Evolutionary conservation across 2,329 filamentous ascomycete genomes (phyloP).

Genomic region (Diaporthe helianthi): DNA sequence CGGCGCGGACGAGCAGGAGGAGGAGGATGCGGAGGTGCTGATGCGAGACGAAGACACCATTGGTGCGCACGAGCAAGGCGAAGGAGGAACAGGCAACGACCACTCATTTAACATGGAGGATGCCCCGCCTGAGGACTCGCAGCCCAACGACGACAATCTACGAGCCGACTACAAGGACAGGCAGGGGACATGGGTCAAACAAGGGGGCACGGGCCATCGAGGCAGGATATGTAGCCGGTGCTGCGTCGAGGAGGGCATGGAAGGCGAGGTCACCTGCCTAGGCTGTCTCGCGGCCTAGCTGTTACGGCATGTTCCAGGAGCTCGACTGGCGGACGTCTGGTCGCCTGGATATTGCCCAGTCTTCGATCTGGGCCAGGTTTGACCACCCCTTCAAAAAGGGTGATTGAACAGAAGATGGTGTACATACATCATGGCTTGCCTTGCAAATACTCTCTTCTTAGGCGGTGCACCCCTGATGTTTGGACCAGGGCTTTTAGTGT

Average conservation of each 20-base stretch:
- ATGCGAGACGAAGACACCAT: constrained; percentile 27
- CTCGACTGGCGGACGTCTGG: background rate
- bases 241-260: constrained; percentile 68
- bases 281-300: constrained; percentile 57
- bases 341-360: background rate
- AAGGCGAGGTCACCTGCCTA: constrained; percentile 72
- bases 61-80: constrained; percentile 31
- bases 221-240: constrained; percentile 70
- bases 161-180: constrained; percentile 23
- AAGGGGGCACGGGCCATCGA: constrained; percentile 51
- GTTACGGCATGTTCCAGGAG: background rate
- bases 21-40: constrained; percentile 6
- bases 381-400: background rate
- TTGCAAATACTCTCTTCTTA: background rate
- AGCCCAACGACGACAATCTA: constrained; percentile 27
- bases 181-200: constrained; percentile 43
- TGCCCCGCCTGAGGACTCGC: constrained; percentile 39
- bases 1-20: background rate
- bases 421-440: background rate
- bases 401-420: background rate
- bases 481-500: background rate
- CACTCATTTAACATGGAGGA: constrained; percentile 60
- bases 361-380: background rate
- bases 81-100: constrained; percentile 36
- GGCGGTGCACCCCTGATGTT: background rate